Evolutionary conservation across 495 filamentous ascomycete genomes (phyloP).

Genomic region (Parmelia sp.): DNA sequence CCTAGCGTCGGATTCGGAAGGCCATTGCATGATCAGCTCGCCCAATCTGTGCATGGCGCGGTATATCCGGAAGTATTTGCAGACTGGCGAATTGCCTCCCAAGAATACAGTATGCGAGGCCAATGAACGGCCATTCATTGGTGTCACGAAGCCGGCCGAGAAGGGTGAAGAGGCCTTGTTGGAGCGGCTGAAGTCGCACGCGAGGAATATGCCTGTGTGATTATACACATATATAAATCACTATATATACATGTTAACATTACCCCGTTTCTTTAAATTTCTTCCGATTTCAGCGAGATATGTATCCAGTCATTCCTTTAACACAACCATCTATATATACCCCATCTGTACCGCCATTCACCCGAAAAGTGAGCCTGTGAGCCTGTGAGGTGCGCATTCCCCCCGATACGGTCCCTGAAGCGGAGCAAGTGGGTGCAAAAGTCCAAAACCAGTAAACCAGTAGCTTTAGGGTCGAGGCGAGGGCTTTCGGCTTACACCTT

Average conservation of each 20-base stretch:
- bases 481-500: too few relatives aligned
- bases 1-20: conserved; percentile 39
- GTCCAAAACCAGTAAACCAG: too few relatives aligned
- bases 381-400: too few relatives aligned
- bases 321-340: too few relatives aligned
- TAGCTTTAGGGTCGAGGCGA: too few relatives aligned
- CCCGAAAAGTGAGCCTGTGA: too few relatives aligned
- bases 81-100: conserved; percentile 6
- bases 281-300: neutral
- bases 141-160: neutral
- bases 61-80: conserved; percentile 10
- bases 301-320: too few relatives aligned
- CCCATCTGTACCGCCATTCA: too few relatives aligned
- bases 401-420: too few relatives aligned
- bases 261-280: neutral
- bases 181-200: conserved; percentile 6
- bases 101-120: conserved; percentile 8
- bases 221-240: too few relatives aligned
- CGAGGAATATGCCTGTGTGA: neutral
- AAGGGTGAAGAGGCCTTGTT: conserved; percentile 6
- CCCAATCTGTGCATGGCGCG: conserved; percentile 14
- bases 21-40: conserved; percentile 38
- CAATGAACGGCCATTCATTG: conserved; percentile 13
- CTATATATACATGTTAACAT: too few relatives aligned
- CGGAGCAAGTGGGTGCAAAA: too few relatives aligned